Base-by-base conservation (phyloP, 2,329 filamentous ascomycete genomes). In the Clonostachys sp. region DNA sequence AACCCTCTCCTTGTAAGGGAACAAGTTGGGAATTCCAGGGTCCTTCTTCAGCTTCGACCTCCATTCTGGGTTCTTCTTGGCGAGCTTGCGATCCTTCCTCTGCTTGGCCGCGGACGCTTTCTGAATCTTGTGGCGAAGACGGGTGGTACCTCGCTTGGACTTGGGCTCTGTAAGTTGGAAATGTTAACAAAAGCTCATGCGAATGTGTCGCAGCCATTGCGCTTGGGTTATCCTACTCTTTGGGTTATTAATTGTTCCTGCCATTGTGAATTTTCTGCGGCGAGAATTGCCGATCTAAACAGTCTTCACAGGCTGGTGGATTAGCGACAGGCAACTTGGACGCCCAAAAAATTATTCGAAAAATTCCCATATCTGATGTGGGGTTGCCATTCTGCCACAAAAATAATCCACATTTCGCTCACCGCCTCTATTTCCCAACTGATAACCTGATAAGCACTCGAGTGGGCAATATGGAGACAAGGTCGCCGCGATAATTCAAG, bases 11-110 rank as follows among this genome's bases (percentile, higher is more conserved):
- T 99, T 99, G 78, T 94, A 96, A 1, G 94, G 94, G 72, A 96
- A 99, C 35, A 96, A 73, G 63, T 97, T 99, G 39, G 94, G 94
- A 52, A 99, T 96, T 44, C 94, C 94, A 20, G 92, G 94, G 61
- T 99, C 94, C 74, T 97, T 99, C 81, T 96, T 97, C 57, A 96
- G 66, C 67, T 91, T 89, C 50, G 90, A 91, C 57, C 88, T 84
- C 91, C 94, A 97, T 89, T 96, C 84, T 34, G 94, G 92, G 67
- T 96, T 96, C 82, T 95, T 91, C 75, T 96, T 97, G 48, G 87
- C 90, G 48, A 84, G 77, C 77, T 96, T 97, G 63, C 84, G 86
- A 52, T 84, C 74, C 71, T 99, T 99, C 64, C 85, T 84, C 71
- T 96, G 90, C 76, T 99, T 99, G 52, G 89, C 85, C 40, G 82